Conservation (phyloP, 306 rosid genomes). For the Dryas drummondii region DNA sequence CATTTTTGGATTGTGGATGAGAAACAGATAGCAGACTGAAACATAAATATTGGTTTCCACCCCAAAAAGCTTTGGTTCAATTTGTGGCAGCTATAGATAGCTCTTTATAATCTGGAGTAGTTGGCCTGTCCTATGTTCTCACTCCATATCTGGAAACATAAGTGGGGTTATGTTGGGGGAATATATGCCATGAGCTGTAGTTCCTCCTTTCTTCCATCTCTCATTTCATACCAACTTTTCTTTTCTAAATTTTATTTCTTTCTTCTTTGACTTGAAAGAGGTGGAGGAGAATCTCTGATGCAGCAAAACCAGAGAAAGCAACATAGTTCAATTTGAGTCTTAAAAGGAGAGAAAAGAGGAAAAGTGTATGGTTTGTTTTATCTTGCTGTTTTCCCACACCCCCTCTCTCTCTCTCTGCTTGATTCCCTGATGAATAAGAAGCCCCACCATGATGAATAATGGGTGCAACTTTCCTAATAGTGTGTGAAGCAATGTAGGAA, state of each 20-base stretch:
- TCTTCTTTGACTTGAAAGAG: slow-evolving; percentile 84
- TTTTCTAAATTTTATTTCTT: slow-evolving; percentile 24
- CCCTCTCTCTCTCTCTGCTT: slow-evolving; percentile 19
- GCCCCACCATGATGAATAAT: slow-evolving; percentile 35
- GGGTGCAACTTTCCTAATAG: slow-evolving; percentile 56
- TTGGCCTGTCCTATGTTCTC: slow-evolving; percentile 68
- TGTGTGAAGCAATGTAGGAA: slow-evolving; percentile 38
- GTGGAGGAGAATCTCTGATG: slow-evolving; percentile 86
- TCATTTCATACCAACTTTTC: slow-evolving; percentile 58
- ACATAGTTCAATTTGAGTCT: slow-evolving; percentile 63
- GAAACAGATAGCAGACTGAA: slow-evolving; percentile 28
- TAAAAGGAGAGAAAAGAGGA: slow-evolving; percentile 88
- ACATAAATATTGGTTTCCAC: slow-evolving; percentile 30
- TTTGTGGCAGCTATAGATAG: slow-evolving; percentile 45
- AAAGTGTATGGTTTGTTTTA: slow-evolving; percentile 96
- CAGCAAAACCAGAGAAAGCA: slow-evolving; percentile 64
- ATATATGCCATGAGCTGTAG: slow-evolving; percentile 91
- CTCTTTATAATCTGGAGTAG: slow-evolving; percentile 53
- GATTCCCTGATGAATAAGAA: slow-evolving; percentile 21
- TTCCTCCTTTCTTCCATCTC: slow-evolving; percentile 47
- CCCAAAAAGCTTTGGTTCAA: slow-evolving; percentile 30
- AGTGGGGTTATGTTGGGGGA: slow-evolving; percentile 95
- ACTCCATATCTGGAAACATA: slow-evolving; percentile 93
- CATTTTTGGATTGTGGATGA: slow-evolving; percentile 35
- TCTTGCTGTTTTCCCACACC: slow-evolving; percentile 69